These are phyloP conservation scores for Tylopilus rubrobrunneus DNA, from an alignment of 768 basidiomycete genomes.

Conservation along the genomic window DNA sequence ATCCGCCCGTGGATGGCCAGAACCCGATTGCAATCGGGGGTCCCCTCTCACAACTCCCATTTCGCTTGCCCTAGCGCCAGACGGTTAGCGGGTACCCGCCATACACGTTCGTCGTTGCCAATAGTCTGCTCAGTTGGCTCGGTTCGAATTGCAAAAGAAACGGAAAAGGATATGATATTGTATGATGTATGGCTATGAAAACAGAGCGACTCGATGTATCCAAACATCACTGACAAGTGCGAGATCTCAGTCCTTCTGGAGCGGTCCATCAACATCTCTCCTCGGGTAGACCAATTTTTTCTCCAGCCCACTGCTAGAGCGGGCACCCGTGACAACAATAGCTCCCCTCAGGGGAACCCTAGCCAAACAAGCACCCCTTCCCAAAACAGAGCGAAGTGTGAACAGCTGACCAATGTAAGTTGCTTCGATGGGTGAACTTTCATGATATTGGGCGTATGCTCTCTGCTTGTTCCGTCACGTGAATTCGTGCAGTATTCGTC, in stretches of 20 bases:
- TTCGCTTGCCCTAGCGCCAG: conserved; percentile 16
- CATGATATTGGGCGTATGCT: conserved; percentile 18
- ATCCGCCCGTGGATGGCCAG: conserved; percentile 1
- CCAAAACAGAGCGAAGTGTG: conserved; percentile 9
- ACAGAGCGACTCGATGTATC: conserved; percentile 18
- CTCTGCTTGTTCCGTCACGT: conserved; percentile 28
- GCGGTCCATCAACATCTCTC: conserved; percentile 24
- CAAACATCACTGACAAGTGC: conserved; percentile 20
- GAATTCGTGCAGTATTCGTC: conserved; percentile 33
- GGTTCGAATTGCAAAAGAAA: conserved; percentile 14
- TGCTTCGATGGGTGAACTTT: conserved; percentile 17
- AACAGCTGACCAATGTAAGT: conserved; percentile 9
- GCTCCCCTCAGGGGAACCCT: conserved; percentile 23
- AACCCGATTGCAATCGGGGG: conserved; percentile 17
- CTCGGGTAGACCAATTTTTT: conserved; percentile 22
- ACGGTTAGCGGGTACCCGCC: conserved; percentile 1
- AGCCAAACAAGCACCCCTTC: conserved; percentile 4
- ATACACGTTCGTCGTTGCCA: conserved; percentile 4
- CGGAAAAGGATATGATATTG: conserved; percentile 9
- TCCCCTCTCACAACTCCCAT: conserved; percentile 1
- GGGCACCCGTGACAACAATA: conserved; percentile 26
- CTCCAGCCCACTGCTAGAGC: conserved; percentile 32
- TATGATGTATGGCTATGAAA: conserved; percentile 23
- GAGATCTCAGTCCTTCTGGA: conserved; percentile 27
- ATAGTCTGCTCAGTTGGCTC: neutral